Evolutionary conservation across 495 filamentous ascomycete species (phyloP).

Genomic region (Recurvomyces mirabilis): DNA sequence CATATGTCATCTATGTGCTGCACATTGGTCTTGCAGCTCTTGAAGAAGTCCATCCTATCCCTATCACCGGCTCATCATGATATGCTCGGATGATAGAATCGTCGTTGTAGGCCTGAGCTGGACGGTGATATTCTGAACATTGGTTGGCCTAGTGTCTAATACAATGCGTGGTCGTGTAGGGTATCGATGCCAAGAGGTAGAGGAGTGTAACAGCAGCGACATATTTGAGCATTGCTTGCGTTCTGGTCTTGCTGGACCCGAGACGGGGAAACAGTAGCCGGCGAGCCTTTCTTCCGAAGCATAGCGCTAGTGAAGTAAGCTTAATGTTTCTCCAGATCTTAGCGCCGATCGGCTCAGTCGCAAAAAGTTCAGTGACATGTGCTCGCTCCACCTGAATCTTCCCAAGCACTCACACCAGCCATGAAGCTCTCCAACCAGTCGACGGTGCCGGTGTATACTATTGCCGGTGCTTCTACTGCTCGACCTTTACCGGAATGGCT

Average conservation of each 20-base stretch:
- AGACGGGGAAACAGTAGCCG: neutral
- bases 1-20: slow-evolving; percentile 18
- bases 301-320: neutral
- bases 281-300: neutral
- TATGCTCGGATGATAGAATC: slow-evolving; percentile 28
- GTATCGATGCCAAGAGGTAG: neutral
- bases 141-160: slow-evolving; percentile 6
- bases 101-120: too few relatives aligned
- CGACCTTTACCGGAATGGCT: slow-evolving; percentile 93
- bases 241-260: neutral
- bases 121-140: slow-evolving; percentile 17
- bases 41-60: slow-evolving; percentile 29
- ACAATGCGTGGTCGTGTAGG: neutral
- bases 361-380: slow-evolving; percentile 2
- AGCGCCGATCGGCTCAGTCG: neutral
- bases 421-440: slow-evolving; percentile 90
- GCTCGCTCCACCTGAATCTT: neutral
- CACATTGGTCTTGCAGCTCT: slow-evolving; percentile 28
- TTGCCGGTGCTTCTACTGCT: slow-evolving; percentile 83
- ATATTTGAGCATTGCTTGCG: neutral
- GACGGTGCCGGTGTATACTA: slow-evolving; percentile 87
- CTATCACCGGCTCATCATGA: slow-evolving; percentile 17
- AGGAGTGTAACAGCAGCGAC: neutral
- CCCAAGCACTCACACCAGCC: neutral
- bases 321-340: neutral